These are phyloP conservation scores for Lathyrus tuberosus DNA, from an alignment of 306 rosid species.

Conservation along the genomic window DNA sequence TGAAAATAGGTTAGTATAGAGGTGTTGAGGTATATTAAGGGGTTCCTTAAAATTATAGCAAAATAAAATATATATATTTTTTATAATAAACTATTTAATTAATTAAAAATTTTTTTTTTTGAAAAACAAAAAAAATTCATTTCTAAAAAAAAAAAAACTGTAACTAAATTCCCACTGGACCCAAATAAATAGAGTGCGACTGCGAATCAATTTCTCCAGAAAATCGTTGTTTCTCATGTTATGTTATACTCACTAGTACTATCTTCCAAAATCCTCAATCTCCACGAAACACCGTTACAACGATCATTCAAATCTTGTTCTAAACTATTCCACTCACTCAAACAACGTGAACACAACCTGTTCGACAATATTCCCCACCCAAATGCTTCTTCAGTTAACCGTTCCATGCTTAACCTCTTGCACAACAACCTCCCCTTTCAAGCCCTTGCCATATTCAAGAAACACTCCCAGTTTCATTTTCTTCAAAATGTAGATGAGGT, in stretches of 20 bases:
- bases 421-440: constrained; percentile 47
- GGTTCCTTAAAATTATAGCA: no score
- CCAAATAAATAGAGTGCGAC: no score
- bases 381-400: constrained; percentile 50
- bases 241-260: neutral
- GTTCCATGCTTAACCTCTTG: constrained; percentile 51
- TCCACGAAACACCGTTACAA: neutral
- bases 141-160: no score
- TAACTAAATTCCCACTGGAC: no score
- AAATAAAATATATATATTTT: no score
- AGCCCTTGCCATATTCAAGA: constrained; percentile 58
- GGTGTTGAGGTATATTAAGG: no score
- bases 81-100: no score
- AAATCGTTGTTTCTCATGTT: neutral
- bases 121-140: no score
- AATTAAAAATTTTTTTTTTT: no score
- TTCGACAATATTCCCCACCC: constrained; percentile 56
- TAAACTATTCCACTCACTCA: constrained; percentile 36
- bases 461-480: constrained; percentile 44
- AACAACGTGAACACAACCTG: constrained; percentile 51
- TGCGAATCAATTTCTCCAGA: no score
- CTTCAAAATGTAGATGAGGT: constrained; percentile 50
- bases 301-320: neutral
- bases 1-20: no score
- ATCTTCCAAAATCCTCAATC: neutral